A percentile compares a stretch with the other conserved stretches of the same genome.
Evolutionary conservation across 495 filamentous ascomycete species (phyloP).

Genomic region (Aspergillus avenaceus): DNA sequence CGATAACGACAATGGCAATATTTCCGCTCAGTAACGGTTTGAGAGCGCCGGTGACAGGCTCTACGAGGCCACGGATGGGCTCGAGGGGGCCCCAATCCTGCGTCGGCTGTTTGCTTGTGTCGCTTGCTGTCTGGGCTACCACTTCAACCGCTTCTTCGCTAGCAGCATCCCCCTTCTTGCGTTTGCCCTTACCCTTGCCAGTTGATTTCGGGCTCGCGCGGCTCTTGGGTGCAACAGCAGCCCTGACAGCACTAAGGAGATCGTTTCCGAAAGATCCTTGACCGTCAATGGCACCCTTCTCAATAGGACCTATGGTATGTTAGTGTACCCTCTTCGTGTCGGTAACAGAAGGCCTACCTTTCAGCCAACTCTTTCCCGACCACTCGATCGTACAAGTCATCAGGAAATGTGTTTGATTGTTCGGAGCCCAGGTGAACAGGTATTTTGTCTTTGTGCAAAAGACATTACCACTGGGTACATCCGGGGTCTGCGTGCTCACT

Average conservation of each 20-base stretch:
- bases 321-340: conserved; percentile 8
- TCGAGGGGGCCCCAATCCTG: conserved; percentile 79
- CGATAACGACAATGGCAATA: conserved; percentile 46
- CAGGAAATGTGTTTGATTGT: conserved; percentile 75
- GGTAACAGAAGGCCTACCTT: conserved; percentile 56
- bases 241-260: conserved; percentile 66
- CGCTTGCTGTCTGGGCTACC: conserved; percentile 40
- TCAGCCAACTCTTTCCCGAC: conserved; percentile 97
- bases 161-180: conserved; percentile 52
- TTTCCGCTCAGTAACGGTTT: conserved; percentile 68
- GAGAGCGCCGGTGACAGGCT: conserved; percentile 67
- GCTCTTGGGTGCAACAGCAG: conserved; percentile 63
- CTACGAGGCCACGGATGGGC: conserved; percentile 64
- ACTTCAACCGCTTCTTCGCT: conserved; percentile 27
- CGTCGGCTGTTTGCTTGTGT: conserved; percentile 32
- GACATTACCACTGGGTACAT: conserved; percentile 90
- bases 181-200: conserved; percentile 42
- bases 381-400: conserved; percentile 90
- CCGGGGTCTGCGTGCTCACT: conserved; percentile 81
- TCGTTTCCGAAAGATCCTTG: conserved; percentile 77
- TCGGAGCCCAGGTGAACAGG: conserved; percentile 85
- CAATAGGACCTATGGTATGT: conserved; percentile 70
- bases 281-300: conserved; percentile 91
- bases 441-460: conserved; percentile 92
- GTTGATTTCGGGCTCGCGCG: conserved; percentile 41